Evolutionary conservation across 1,284 basidiomycete genomes (phyloP), one percentile per base, ranked within the genome.

Genomic region (Dichomitus squalens): DNA sequence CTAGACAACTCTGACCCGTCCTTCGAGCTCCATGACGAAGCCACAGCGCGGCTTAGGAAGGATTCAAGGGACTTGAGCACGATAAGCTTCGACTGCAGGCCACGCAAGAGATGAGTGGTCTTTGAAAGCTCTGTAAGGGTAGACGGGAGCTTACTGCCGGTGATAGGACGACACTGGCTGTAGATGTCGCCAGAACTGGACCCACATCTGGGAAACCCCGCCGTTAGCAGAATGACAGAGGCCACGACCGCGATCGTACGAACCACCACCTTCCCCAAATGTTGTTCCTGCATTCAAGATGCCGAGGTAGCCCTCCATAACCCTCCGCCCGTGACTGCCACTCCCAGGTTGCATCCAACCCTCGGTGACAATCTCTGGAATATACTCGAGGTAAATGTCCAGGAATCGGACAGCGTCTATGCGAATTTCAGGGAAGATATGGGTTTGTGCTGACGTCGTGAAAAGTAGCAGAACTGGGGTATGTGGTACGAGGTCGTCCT

Each of bases 361-460:
- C 46, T 78, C 75, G 1, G 89, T 83, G 14, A 95, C 84, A 8
- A 81, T 75, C 14, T 80, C 77, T 1, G 95, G 93, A 3, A 92
- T 83, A 49, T 81, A 71, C 34, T 90, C 86, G 2, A 98, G 79
- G 34, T 95, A 81, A 14, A 97, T 72, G 67, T 93, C 84, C 49
- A 99, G 75, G 61, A 96, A 84, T 25, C 87, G 85, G 60, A 96
- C 81, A 1, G 95, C 94, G 69, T 98, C 96, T 43, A 98, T 81
- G 8, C 95, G 83, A 57, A 98, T 92, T 66, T 96, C 93, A 8
- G 95, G 94, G 71, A 95, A 96, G 56, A 99, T 97, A 68, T 97
- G 92, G 0, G 93, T 95, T 70, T 97, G 89, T 0, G 94, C 94
- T 4, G 96, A 96, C 1, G 93, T 88, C 0, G 88, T 87, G 72